phyloP scores from a whole-genome alignment of 768 basidiomycete species.

The Rickenella mellea region DNA sequence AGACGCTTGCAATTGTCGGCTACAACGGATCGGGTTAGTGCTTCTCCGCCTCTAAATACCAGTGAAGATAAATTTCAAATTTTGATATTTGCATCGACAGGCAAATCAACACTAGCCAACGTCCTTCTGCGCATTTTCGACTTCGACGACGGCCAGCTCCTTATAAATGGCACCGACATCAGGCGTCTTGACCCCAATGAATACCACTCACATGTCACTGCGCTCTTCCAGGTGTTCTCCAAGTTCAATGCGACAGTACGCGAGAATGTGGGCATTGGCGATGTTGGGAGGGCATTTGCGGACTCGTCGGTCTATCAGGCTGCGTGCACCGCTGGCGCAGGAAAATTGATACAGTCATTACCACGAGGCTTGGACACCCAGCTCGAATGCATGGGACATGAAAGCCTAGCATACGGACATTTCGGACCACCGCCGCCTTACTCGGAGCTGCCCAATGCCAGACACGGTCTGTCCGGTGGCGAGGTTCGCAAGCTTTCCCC shows the following conservation, averaged over 20 bases:
- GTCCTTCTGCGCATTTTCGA: constrained; percentile 71
- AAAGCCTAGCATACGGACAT: constrained; percentile 25
- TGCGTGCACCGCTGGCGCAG: constrained; percentile 65
- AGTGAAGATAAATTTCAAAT: background rate
- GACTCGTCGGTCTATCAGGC: constrained; percentile 51
- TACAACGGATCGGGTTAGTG: constrained; percentile 72
- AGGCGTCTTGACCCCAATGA: constrained; percentile 56
- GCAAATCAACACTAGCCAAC: constrained; percentile 83
- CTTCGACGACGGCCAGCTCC: constrained; percentile 59
- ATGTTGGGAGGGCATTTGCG: constrained; percentile 51
- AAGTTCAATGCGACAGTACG: constrained; percentile 68
- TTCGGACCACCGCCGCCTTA: constrained; percentile 2
- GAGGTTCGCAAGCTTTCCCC: constrained; percentile 42
- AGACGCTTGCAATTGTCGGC: constrained; percentile 79
- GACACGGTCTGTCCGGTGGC: constrained; percentile 72
- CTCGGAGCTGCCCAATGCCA: constrained; percentile 1
- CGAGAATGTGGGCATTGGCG: constrained; percentile 83
- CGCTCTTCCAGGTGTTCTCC: constrained; percentile 81
- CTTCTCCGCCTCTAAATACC: constrained; percentile 4
- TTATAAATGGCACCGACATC: constrained; percentile 63
- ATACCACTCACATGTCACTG: constrained; percentile 66
- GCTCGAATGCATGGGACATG: constrained; percentile 55
- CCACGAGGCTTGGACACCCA: constrained; percentile 68
- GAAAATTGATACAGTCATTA: constrained; percentile 50
- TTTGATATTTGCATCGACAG: constrained; percentile 23